Base-by-base conservation (phyloP, 2,329 filamentous ascomycete genomes). In the Calonectria pseudoreteaudii region DNA sequence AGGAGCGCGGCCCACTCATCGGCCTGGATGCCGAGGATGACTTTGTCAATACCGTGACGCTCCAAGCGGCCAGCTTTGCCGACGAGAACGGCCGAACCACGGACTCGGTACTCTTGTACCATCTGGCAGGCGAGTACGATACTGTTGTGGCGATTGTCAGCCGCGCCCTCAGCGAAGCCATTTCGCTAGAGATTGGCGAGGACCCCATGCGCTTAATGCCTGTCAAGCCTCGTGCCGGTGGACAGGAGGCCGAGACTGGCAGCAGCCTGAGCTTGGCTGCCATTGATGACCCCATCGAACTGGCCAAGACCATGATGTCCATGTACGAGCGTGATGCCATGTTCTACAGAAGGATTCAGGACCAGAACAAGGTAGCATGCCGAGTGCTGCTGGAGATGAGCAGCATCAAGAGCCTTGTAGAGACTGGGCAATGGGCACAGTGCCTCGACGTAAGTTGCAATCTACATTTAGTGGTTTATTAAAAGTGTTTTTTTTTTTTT, bases 111-210 rank as follows among this genome's bases (percentile, higher is more conserved):
- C 89, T 99, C 66, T 89, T 99, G 66, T 98, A 98, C 84, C 96
- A 99, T 84, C 89, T 99, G 53, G 96, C 97, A 0, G 95, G 95
- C 81, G 96, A 99, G 83, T 98, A 98, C 83, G 95, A 99, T 83
- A 95, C 93, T 68, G 97, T 98, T n/a, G 92, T 98, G 53, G 88
- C 91, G 31, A 96, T 98, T 77, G 91, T 98, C 81, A 98, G 96
- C 85, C 93, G 95, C 49, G 94, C 96, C 4, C 89, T 99, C 44
- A 97, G 96, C 70, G 95, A 98, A 84, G 94, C 95, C 56, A 92
- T 98, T 73, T 93, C 95, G 16, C 90, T 96, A 14, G 95, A 98
- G 80, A 90, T 98, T 79, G 95, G 95, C 68, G 93, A 97, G 79
- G 93, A 95, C 72, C 92, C 93, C 23, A 89, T 96, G 84, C 93